Base-by-base conservation (phyloP, 31 red algal species). In the Odonthalia washingtoniensis region DNA sequence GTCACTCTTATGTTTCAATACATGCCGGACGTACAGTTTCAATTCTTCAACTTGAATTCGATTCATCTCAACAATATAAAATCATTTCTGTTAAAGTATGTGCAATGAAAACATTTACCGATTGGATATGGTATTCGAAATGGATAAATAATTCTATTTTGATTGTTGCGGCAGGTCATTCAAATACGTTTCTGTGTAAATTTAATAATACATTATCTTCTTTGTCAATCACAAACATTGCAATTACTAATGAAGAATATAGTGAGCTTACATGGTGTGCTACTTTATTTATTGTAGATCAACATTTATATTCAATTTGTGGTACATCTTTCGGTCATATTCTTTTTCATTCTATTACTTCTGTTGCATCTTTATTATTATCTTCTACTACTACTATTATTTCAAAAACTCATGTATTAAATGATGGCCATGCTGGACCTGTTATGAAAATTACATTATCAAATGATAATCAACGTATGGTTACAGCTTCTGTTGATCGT, bases 281-380 rank as follows among this genome's bases (percentile, higher is more conserved):
- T 40, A 30, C 53, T 24, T 17, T 68, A 35, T 83, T 83, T 69
- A 6, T 80, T 5, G 32, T 32, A 12, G 5, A 30, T 36, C 34
- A 69, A 18, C 32, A 67, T 33, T 61, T 83, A 21, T 33, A 35
- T 38, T 49, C 80, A 18, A 37, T 68, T 5, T 65, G 36, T 17
- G 82, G 82, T 16, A 75, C 82, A 5, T 86, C 82, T 24, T 86
- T 75, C 70, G 82, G 82, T 0, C 40, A 74, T 42, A 31, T 86
- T 43, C 12, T 86, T 14, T 5, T 86, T 3, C 30, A 27, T 42
- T 42, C 35, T 33, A 17, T 42, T 41, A 75, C 72, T 33, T 26
- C 77, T 14, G 21, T 57, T 57, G 12, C 9, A 9, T 57, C 49
- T 57, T 57, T 14, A 14, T 21, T 57, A 14, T 14, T 14, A 57